Evolutionary conservation across 2,329 filamentous ascomycete species (phyloP).

Genomic region (Beauveria varroae): DNA sequence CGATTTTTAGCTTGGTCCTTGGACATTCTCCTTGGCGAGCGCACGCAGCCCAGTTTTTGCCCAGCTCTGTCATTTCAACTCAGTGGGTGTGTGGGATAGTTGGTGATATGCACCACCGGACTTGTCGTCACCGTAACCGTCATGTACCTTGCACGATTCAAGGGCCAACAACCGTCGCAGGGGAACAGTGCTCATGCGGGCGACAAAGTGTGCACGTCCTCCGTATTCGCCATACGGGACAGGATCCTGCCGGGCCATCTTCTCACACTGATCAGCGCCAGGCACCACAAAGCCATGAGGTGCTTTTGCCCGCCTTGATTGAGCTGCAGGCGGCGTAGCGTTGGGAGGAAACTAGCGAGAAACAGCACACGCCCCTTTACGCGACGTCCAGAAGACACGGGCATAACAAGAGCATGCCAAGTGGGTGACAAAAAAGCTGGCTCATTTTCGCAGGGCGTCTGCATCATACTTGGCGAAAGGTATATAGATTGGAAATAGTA

Average conservation of each 20-base stretch:
- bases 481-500: too few species aligned
- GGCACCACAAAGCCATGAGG: neutral
- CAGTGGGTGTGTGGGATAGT: neutral
- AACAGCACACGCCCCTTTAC: neutral
- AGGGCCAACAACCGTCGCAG: neutral
- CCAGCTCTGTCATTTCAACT: neutral
- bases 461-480: too few species aligned
- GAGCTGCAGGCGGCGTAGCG: neutral
- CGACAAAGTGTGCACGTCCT: neutral
- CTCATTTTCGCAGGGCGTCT: too few species aligned
- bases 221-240: neutral
- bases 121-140: neutral
- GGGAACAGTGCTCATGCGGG: too few species aligned
- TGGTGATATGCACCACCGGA: neutral
- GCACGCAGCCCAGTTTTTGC: neutral
- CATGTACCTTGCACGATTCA: neutral
- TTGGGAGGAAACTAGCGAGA: neutral
- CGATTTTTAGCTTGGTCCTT: too few species aligned
- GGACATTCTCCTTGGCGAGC: neutral
- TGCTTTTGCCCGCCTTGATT: neutral
- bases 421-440: too few species aligned
- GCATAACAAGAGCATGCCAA: neutral
- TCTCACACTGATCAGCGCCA: neutral
- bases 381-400: neutral
- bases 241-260: neutral